These are phyloP conservation scores for Trichothecium roseum DNA, from an alignment of 2,329 filamentous ascomycete genomes.

Conservation along the genomic window DNA sequence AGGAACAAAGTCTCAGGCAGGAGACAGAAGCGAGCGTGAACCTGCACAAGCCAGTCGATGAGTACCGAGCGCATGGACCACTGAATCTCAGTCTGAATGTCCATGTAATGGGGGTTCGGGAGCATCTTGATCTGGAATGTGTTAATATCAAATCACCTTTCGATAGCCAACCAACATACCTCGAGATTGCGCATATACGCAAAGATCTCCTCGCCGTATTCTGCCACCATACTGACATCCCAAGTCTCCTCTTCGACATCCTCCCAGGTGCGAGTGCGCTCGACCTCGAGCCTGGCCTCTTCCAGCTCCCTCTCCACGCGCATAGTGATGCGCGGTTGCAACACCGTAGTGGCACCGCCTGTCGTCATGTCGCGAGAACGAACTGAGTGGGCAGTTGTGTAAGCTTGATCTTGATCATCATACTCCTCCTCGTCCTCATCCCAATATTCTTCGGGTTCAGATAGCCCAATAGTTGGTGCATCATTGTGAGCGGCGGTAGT, in stretches of 20 bases:
- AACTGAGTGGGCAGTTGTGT: slow-evolving; percentile 66
- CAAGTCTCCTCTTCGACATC: slow-evolving; percentile 82
- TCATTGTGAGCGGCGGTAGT: slow-evolving; percentile 12
- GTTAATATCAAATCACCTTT: background rate
- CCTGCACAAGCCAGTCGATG: slow-evolving; percentile 97
- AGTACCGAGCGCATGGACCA: slow-evolving; percentile 98
- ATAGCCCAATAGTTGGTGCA: slow-evolving; percentile 16
- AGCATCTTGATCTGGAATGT: slow-evolving; percentile 57
- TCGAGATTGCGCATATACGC: slow-evolving; percentile 83
- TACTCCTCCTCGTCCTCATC: slow-evolving; percentile 65
- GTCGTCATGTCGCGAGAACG: slow-evolving; percentile 56
- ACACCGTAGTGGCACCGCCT: slow-evolving; percentile 41
- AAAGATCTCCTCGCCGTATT: slow-evolving; percentile 95
- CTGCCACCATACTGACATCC: slow-evolving; percentile 96
- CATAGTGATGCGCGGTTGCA: slow-evolving; percentile 62
- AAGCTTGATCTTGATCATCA: slow-evolving; percentile 53
- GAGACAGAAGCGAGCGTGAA: slow-evolving; percentile 82
- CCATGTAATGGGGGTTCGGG: slow-evolving; percentile 92
- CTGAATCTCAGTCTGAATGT: slow-evolving; percentile 90
- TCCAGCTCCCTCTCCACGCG: slow-evolving; percentile 66
- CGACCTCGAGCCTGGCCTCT: slow-evolving; percentile 52
- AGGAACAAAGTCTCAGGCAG: slow-evolving; percentile 93
- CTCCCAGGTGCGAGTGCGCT: slow-evolving; percentile 56
- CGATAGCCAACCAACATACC: slow-evolving; percentile 38
- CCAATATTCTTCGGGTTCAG: slow-evolving; percentile 59